Percentiles rank a stretch among this genome's conserved stretches.
Conservation (phyloP, 768 basidiomycete genomes). For the Auricularia cornea region DNA sequence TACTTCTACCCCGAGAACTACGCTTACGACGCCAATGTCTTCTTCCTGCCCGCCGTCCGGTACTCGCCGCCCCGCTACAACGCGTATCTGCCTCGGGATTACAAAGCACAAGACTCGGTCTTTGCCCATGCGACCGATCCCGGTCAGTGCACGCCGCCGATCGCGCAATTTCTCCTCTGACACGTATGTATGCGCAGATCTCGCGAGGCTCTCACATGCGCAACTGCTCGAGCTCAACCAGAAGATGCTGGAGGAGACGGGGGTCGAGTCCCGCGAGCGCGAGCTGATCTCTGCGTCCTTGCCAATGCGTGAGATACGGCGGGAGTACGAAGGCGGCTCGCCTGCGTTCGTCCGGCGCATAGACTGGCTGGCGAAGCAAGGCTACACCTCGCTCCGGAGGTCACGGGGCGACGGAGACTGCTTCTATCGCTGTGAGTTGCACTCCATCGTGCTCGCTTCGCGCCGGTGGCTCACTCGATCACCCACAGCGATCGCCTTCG, state of each 20-base stretch:
- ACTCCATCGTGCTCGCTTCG: not conserved
- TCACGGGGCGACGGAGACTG: constrained; percentile 75
- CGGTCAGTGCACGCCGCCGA: too few relatives aligned
- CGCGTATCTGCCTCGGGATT: too few relatives aligned
- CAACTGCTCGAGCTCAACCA: constrained; percentile 35
- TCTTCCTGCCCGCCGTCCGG: too few relatives aligned
- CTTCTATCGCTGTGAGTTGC: constrained; percentile 73
- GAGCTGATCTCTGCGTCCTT: constrained; percentile 49
- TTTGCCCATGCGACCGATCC: too few relatives aligned
- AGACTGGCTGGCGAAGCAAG: constrained; percentile 52
- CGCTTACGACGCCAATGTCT: too few relatives aligned
- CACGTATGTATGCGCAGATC: constrained; percentile 19
- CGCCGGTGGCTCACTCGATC: constrained; percentile 3
- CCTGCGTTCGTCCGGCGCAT: constrained; percentile 64
- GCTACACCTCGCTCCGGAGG: constrained; percentile 59
- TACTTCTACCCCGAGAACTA: too few relatives aligned
- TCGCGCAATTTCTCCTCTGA: too few relatives aligned
- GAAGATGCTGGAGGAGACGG: constrained; percentile 33
- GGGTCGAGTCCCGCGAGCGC: constrained; percentile 21
- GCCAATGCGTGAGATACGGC: constrained; percentile 46
- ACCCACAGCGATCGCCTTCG: constrained; percentile 63
- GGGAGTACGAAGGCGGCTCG: constrained; percentile 58
- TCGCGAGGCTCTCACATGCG: constrained; percentile 22
- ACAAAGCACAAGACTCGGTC: too few relatives aligned
- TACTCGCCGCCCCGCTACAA: too few relatives aligned